These are phyloP conservation scores for Diaporthe sp. DNA, from an alignment of 2,329 filamentous ascomycete genomes.

Conservation along the genomic window DNA sequence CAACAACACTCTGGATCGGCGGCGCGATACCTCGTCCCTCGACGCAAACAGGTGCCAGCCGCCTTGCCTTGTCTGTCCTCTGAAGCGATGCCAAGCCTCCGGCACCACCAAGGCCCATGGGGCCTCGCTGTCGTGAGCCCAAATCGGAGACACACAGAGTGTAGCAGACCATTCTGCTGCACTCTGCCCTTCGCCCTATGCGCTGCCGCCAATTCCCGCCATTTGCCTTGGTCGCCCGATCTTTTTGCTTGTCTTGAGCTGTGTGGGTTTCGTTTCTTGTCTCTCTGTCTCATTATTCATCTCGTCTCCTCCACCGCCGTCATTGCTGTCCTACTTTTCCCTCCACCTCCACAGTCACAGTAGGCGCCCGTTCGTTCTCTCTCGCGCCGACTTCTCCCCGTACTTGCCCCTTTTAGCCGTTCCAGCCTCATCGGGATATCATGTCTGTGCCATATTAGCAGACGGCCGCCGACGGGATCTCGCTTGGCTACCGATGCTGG, in stretches of 20 bases:
- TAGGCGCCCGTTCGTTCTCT: not conserved
- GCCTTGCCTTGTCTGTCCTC: constrained; percentile 6
- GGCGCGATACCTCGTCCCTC: not conserved
- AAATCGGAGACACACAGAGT: constrained; percentile 31
- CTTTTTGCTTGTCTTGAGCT: not conserved
- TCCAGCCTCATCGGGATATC: constrained; percentile 1
- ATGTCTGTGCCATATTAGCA: constrained; percentile 29
- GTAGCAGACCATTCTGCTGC: constrained; percentile 19
- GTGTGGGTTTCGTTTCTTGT: constrained; percentile 17
- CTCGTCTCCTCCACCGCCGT: constrained; percentile 5
- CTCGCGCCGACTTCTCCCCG: not conserved
- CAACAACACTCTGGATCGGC: not conserved
- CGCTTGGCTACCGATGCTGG: constrained; percentile 13
- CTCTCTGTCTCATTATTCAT: constrained; percentile 20
- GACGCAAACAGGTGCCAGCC: not conserved
- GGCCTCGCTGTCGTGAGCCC: constrained; percentile 12
- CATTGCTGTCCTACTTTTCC: constrained; percentile 1
- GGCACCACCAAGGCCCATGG: constrained; percentile 18
- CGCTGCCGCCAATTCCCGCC: not conserved
- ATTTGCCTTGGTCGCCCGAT: not conserved
- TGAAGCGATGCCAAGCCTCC: constrained; percentile 33
- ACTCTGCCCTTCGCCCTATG: not conserved
- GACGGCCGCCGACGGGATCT: constrained; percentile 14
- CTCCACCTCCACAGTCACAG: constrained; percentile 13
- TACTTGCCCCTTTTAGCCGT: not conserved